Evolutionary conservation across 2,329 filamentous ascomycete genomes (phyloP), one percentile per base, ranked within the genome.

Genomic region (Tolypocladium tropicale): DNA sequence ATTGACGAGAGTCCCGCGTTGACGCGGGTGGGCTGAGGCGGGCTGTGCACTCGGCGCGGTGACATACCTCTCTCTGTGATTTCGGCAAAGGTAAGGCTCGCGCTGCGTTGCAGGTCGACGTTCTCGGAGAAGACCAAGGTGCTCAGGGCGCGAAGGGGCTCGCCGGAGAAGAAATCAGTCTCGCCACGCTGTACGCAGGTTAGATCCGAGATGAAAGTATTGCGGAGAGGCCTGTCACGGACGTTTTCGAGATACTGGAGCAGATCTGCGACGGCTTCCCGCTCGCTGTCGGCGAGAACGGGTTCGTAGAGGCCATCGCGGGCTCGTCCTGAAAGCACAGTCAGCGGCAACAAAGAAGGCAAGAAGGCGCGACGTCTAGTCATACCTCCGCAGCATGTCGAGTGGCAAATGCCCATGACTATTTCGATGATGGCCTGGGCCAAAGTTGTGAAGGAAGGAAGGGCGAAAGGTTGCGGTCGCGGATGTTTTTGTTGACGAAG

Each of bases 51-150:
- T 21, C 28, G 21, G 14, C n/a, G 41, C 55, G 61, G 58, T 49
- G 32, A 63, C 78, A 65, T 80, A 96, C 94, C 93, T 90, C 93
- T 78, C 75, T 99, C 94, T 41, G 94, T 99, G 64, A 99, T 99
- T 72, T 99, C 94, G 58, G 94, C 94, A 79, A 99, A 99, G 2
- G 94, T 99, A 72, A 99, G 82, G 72, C 93, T 97, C 54, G 94
- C 94, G 75, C 94, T 97, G 62, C 94, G 84, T 76, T 99, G 94
- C 54, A 99, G 81, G 71, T 99, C 94, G 70, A 99, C 92, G 76
- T 99, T 99, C 73, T 97, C 92, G 57, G 94, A 99, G 72, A 96
- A 99, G 57, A 99, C 94, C 30, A 99, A 82, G 14, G 93, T 99
- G 74, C 90, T 96, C 56, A 99, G 78, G 50, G 94, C 93, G 73